Conservation (phyloP, 352 stramenopile genomes). For the Pythium dissimile region DNA sequence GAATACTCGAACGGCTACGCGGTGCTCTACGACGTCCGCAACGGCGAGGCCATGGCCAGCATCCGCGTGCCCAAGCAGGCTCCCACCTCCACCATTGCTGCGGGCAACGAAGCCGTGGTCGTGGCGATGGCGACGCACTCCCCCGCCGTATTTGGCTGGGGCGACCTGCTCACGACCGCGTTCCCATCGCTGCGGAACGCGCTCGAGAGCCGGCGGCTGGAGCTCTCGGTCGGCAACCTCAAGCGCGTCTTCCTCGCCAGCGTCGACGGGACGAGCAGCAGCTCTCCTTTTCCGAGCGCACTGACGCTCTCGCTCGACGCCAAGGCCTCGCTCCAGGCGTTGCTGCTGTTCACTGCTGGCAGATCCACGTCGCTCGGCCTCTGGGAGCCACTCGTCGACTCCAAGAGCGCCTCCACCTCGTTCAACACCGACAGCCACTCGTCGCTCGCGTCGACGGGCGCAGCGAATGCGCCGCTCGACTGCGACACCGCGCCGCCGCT, state of each 20-base stretch:
- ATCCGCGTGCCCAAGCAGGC: slow-evolving; percentile 17
- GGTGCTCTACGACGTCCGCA: slow-evolving; percentile 46
- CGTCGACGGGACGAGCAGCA: background rate
- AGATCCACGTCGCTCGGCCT: background rate
- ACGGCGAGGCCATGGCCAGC: slow-evolving; percentile 38
- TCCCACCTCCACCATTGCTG: background rate
- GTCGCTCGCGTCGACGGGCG: slow-evolving; percentile 1
- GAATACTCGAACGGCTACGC: slow-evolving; percentile 44
- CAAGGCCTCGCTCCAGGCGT: slow-evolving; percentile 11
- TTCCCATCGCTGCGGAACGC: slow-evolving; percentile 25
- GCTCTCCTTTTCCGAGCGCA: background rate
- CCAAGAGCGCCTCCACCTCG: slow-evolving; percentile 10
- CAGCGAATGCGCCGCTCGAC: background rate
- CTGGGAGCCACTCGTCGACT: background rate
- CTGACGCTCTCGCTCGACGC: slow-evolving; percentile 8
- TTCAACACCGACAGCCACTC: slow-evolving; percentile 10
- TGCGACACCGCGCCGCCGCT: background rate
- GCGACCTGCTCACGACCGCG: slow-evolving; percentile 32
- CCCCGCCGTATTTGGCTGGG: slow-evolving; percentile 31
- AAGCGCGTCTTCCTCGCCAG: slow-evolving; percentile 31
- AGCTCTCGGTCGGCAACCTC: slow-evolving; percentile 16
- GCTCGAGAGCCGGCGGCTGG: slow-evolving; percentile 23
- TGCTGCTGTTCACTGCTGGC: slow-evolving; percentile 6
- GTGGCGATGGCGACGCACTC: slow-evolving; percentile 15
- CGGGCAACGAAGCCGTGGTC: slow-evolving; percentile 7